These are phyloP conservation scores for Rhynchospora tenuis DNA, from an alignment of 176 grass and related monocot species.

Conservation along the genomic window DNA sequence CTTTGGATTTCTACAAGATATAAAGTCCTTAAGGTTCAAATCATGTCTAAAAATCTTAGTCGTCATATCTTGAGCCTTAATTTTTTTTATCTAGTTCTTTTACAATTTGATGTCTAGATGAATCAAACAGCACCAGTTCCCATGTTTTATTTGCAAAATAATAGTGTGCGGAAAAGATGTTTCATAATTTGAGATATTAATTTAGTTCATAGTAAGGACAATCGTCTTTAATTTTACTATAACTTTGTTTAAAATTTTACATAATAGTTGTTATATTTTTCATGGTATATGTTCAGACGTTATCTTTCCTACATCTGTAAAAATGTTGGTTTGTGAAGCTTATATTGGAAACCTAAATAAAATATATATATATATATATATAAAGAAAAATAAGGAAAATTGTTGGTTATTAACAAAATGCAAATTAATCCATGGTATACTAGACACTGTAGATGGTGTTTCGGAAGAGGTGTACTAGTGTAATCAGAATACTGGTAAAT, in stretches of 20 bases:
- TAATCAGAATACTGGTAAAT: too few species aligned
- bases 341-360: not conserved
- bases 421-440: too few species aligned
- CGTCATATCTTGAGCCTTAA: not conserved
- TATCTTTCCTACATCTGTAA: not conserved
- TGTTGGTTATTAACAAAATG: too few species aligned
- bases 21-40: constrained; percentile 7
- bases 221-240: not conserved
- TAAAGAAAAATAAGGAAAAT: too few species aligned
- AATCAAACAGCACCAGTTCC: not conserved
- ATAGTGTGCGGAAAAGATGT: not conserved
- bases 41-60: not conserved
- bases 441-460: too few species aligned
- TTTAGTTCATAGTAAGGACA: too few species aligned
- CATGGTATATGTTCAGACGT: not conserved
- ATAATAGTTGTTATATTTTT: not conserved
- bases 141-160: not conserved
- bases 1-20: constrained; percentile 37
- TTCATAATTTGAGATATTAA: too few species aligned
- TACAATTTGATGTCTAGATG: not conserved
- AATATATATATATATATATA: too few species aligned
- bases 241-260: not conserved
- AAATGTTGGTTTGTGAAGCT: not conserved
- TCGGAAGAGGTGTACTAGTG: too few species aligned
- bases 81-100: not conserved